Evolutionary conservation across 2,329 filamentous ascomycete genomes (phyloP).

Genomic region (Xylariales sp.): DNA sequence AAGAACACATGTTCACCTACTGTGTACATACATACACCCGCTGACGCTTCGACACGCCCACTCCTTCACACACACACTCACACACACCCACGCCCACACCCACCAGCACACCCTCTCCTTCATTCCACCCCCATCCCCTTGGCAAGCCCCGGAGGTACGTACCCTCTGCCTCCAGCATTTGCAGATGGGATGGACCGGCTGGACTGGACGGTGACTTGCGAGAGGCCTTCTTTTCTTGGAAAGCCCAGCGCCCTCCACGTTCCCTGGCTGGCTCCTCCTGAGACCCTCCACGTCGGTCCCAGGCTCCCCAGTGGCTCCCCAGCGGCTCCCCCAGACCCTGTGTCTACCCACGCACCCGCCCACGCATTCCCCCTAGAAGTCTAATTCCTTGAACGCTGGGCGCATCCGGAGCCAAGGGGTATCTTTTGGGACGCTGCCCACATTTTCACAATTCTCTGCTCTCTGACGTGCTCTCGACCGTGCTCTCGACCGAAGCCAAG

Average conservation of each 20-base stretch:
- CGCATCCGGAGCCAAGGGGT: slow-evolving; percentile 10
- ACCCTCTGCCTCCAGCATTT: too few relatives aligned
- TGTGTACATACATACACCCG: too few relatives aligned
- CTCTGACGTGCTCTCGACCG: slow-evolving; percentile 10
- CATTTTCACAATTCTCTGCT: slow-evolving; percentile 7
- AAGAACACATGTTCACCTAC: too few relatives aligned
- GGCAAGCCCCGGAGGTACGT: too few relatives aligned
- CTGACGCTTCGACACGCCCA: too few relatives aligned
- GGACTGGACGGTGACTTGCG: too few relatives aligned
- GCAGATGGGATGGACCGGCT: too few relatives aligned
- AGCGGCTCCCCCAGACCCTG: slow-evolving; percentile 9
- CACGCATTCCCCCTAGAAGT: slow-evolving; percentile 7
- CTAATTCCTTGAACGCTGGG: slow-evolving; percentile 10
- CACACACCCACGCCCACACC: too few relatives aligned
- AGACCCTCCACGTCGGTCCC: slow-evolving; percentile 9
- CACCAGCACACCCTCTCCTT: too few relatives aligned
- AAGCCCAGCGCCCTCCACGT: slow-evolving; percentile 4
- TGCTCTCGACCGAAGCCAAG: too few relatives aligned
- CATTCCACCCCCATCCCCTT: too few relatives aligned
- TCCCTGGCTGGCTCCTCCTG: slow-evolving; percentile 7
- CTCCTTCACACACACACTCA: too few relatives aligned
- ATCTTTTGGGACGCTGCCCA: slow-evolving; percentile 12
- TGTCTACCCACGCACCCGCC: slow-evolving; percentile 1
- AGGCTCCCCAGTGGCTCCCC: slow-evolving; percentile 4
- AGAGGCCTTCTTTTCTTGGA: slow-evolving; percentile 2